Conservation (phyloP, 2,329 filamentous ascomycete genomes). For the Onygenales sp. region DNA sequence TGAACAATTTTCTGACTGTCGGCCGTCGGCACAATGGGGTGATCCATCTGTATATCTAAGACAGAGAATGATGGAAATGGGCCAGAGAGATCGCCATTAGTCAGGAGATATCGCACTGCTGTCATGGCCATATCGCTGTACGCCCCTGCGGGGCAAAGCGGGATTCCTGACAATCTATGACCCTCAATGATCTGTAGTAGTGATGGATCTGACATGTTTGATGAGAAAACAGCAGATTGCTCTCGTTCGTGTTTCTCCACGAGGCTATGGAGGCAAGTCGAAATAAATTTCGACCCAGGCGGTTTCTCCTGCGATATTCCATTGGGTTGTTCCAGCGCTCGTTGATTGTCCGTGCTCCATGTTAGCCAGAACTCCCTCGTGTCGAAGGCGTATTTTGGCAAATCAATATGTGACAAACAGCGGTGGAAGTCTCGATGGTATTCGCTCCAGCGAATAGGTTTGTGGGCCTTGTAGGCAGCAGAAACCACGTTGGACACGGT, state of each 20-base stretch:
- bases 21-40: background rate
- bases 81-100: no score
- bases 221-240: background rate
- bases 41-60: background rate
- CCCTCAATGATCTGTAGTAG: no score
- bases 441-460: constrained; percentile 61
- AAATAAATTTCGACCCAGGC: background rate
- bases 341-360: constrained; percentile 21
- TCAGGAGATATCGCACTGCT: no score
- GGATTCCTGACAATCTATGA: no score
- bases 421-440: constrained; percentile 54
- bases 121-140: no score
- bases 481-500: constrained; percentile 51
- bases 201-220: background rate
- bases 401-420: constrained; percentile 48
- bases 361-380: constrained; percentile 64
- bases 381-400: constrained; percentile 61
- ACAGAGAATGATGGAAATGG: background rate
- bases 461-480: constrained; percentile 51
- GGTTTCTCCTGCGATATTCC: background rate
- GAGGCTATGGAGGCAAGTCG: background rate
- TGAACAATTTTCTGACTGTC: background rate
- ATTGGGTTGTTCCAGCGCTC: background rate
- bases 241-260: background rate
- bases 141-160: no score